These are phyloP conservation scores for Elsinoe ampelina DNA, from an alignment of 2,329 filamentous ascomycete genomes.

Conservation along the genomic window DNA sequence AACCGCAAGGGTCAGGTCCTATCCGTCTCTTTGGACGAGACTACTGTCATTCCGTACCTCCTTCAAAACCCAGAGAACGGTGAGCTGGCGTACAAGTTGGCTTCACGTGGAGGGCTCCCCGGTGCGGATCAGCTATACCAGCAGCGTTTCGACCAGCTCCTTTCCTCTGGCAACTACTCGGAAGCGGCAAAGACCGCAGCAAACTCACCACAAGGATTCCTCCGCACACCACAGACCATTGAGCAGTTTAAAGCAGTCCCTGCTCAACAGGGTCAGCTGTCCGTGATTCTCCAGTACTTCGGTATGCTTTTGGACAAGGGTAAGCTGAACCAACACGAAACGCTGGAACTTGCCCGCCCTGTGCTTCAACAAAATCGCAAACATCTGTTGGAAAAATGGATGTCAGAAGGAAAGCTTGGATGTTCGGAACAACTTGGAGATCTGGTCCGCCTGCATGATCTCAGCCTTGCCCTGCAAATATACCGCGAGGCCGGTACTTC, in stretches of 20 bases:
- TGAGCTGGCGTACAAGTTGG: slow-evolving; percentile 89
- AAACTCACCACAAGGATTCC: slow-evolving; percentile 90
- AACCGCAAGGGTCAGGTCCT: slow-evolving; percentile 97
- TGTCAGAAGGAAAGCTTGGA: slow-evolving; percentile 90
- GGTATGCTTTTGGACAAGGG: slow-evolving; percentile 96
- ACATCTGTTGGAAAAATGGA: slow-evolving; percentile 95
- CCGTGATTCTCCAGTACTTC: slow-evolving; percentile 93
- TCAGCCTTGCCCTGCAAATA: slow-evolving; percentile 76
- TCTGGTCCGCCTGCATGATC: slow-evolving; percentile 79
- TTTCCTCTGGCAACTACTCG: slow-evolving; percentile 68
- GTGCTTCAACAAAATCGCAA: slow-evolving; percentile 91
- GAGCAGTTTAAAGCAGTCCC: slow-evolving; percentile 88
- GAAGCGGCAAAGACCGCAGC: slow-evolving; percentile 94
- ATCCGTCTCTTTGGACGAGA: slow-evolving; percentile 87
- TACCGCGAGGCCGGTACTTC: slow-evolving; percentile 86
- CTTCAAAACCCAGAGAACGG: slow-evolving; percentile 94
- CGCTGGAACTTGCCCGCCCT: slow-evolving; percentile 82
- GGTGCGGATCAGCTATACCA: slow-evolving; percentile 90
- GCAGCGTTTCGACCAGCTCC: slow-evolving; percentile 83
- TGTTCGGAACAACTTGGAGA: slow-evolving; percentile 96
- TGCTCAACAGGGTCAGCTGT: slow-evolving; percentile 74
- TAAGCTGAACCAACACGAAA: slow-evolving; percentile 83
- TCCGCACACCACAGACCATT: slow-evolving; percentile 89
- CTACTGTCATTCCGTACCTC: slow-evolving; percentile 83
- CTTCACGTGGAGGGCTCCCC: slow-evolving; percentile 83